These are phyloP conservation scores for Penicillium steckii DNA, from an alignment of 495 filamentous ascomycete species.

Conservation along the genomic window DNA sequence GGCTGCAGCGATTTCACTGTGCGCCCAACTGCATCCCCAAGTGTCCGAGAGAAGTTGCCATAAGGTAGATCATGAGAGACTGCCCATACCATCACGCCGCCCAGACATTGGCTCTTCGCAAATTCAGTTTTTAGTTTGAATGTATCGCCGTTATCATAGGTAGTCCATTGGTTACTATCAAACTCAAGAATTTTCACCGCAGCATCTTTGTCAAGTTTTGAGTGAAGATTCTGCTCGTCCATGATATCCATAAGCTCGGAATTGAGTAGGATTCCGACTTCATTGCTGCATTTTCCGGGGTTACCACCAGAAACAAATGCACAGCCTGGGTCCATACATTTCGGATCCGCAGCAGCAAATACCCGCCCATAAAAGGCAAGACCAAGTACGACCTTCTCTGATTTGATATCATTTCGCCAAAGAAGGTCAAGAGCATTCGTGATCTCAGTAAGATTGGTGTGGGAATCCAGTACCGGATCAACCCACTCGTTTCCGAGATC, in stretches of 20 bases:
- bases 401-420: conserved; percentile 38
- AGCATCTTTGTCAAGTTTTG: conserved; percentile 16
- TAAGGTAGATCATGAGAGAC: conserved; percentile 3
- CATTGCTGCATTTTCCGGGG: conserved; percentile 35
- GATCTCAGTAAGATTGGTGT: conserved; percentile 45
- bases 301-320: conserved; percentile 17
- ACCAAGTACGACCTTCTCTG: conserved; percentile 37
- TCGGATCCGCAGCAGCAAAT: not conserved
- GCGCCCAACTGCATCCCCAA: not conserved
- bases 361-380: conserved; percentile 7
- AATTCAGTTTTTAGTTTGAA: conserved; percentile 39
- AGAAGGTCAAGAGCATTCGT: conserved; percentile 29
- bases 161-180: conserved; percentile 41
- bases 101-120: conserved; percentile 34
- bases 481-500: conserved; percentile 16
- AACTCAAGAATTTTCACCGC: conserved; percentile 31
- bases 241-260: conserved; percentile 23
- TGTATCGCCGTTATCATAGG: conserved; percentile 43
- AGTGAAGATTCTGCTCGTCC: not conserved
- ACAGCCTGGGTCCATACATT: conserved; percentile 17
- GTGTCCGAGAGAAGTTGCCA: not conserved
- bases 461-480: conserved; percentile 20
- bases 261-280: conserved; percentile 18
- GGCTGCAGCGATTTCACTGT: not conserved
- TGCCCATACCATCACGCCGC: conserved; percentile 46